A percentile compares a stretch with the other conserved stretches of the same genome.
phyloP scores from a whole-genome alignment of 805 yeast genomes.

The Candida corydali region DNA sequence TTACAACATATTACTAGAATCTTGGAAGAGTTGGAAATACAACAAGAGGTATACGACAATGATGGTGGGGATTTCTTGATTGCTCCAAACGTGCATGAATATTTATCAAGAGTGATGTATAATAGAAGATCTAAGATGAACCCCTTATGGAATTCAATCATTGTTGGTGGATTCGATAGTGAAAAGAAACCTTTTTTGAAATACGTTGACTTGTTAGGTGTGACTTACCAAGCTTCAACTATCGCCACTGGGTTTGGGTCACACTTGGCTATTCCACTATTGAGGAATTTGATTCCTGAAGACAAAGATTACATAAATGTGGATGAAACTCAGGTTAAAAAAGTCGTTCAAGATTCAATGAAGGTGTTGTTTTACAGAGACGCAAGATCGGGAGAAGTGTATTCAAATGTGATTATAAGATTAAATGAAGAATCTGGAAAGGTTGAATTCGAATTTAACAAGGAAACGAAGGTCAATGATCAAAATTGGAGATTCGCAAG shows the following conservation, averaged over 20 bases:
- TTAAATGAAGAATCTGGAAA: slow-evolving; percentile 22
- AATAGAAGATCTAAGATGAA: slow-evolving; percentile 87
- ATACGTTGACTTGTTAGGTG: slow-evolving; percentile 90
- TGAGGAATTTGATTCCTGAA: slow-evolving; percentile 76
- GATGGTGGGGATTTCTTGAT: slow-evolving; percentile 55
- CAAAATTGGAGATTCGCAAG: slow-evolving; percentile 91
- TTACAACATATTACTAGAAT: slow-evolving; percentile 76
- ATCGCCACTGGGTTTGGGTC: slow-evolving; percentile 97
- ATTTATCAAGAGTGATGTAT: slow-evolving; percentile 79
- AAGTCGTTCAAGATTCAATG: slow-evolving; percentile 81
- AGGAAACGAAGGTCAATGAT: slow-evolving; percentile 60
- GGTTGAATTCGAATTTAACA: slow-evolving; percentile 58
- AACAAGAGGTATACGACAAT: slow-evolving; percentile 76
- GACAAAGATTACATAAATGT: slow-evolving; percentile 73
- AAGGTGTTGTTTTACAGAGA: slow-evolving; percentile 93
- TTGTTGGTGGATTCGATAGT: slow-evolving; percentile 85
- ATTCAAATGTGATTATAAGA: slow-evolving; percentile 72
- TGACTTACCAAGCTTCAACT: slow-evolving; percentile 80
- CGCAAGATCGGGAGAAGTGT: slow-evolving; percentile 88
- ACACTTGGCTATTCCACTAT: slow-evolving; percentile 86
- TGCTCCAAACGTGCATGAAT: slow-evolving; percentile 88
- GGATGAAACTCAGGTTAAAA: slow-evolving; percentile 69
- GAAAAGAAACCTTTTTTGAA: slow-evolving; percentile 64
- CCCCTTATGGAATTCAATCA: slow-evolving; percentile 91
- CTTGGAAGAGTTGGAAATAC: slow-evolving; percentile 68